Percentiles rank a stretch among this genome's conserved stretches.
Evolutionary conservation across 352 stramenopile species (phyloP).

Genomic region (Pythium phragmitis): DNA sequence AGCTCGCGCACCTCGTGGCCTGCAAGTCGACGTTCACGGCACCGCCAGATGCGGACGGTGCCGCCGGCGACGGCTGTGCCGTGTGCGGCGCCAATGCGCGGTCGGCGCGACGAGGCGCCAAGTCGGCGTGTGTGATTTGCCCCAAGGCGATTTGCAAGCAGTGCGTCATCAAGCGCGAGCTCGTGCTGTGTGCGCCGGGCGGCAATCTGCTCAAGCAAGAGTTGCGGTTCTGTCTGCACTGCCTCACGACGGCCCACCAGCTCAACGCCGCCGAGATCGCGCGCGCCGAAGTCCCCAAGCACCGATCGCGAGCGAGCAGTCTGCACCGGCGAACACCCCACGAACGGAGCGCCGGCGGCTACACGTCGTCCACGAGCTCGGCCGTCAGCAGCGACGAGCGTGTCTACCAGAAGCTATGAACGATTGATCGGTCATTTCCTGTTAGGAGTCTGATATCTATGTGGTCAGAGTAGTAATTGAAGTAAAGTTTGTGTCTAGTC

Average conservation of each 20-base stretch:
- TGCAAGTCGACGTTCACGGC: conserved; percentile 2
- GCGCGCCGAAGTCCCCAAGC: neutral
- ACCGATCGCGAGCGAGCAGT: neutral
- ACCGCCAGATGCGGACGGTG: neutral
- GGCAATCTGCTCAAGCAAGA: conserved; percentile 3
- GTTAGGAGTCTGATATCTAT: too few species aligned
- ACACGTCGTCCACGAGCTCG: neutral
- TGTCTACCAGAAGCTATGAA: neutral
- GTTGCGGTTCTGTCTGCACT: conserved; percentile 10
- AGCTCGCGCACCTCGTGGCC: conserved; percentile 48
- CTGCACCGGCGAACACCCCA: neutral
- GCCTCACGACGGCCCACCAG: conserved; percentile 1
- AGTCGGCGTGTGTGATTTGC: conserved; percentile 7
- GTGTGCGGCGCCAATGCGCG: conserved; percentile 6
- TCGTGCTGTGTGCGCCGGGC: conserved; percentile 3
- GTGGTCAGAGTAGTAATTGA: too few species aligned
- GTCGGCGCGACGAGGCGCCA: conserved; percentile 3
- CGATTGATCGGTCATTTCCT: neutral
- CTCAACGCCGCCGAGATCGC: conserved; percentile 5
- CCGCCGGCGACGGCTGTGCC: conserved; percentile 1
- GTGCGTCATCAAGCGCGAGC: conserved; percentile 14
- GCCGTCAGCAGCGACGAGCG: neutral
- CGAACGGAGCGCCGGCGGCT: neutral
- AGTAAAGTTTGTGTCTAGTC: too few species aligned
- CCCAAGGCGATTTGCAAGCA: conserved; percentile 9